These are phyloP conservation scores for Sporothrix curviconia DNA, from an alignment of 2,329 filamentous ascomycete genomes.

Conservation along the genomic window DNA sequence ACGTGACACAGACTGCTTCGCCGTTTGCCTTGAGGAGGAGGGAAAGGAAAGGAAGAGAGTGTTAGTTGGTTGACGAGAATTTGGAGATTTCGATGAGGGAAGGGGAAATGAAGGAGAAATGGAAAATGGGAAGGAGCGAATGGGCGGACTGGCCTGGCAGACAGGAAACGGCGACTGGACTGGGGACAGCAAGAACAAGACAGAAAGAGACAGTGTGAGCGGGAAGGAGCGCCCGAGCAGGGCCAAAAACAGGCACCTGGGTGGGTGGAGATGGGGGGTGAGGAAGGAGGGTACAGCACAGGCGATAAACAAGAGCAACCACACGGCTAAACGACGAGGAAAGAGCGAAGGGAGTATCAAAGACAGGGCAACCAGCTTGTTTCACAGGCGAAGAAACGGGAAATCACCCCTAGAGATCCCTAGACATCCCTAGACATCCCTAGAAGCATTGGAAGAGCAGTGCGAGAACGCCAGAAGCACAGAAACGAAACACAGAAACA, in stretches of 20 bases:
- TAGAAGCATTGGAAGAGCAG: no score
- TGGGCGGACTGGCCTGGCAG: no score
- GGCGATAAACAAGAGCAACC: neutral
- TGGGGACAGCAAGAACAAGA: neutral
- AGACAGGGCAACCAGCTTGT: neutral
- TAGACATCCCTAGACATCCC: no score
- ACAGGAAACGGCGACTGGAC: neutral
- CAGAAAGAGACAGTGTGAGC: neutral
- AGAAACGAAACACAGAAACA: no score
- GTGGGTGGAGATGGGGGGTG: neutral
- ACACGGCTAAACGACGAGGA: neutral
- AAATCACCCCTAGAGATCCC: no score
- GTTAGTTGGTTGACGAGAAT: constrained; percentile 7
- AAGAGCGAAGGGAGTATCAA: neutral
- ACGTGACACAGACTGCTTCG: constrained; percentile 3
- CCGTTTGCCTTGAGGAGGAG: neutral
- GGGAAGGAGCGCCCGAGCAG: constrained; percentile 4
- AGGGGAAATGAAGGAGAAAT: neutral
- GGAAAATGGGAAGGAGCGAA: constrained; percentile 1
- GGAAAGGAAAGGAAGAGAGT: neutral
- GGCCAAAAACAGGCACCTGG: neutral
- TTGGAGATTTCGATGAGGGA: constrained; percentile 7
- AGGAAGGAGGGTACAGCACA: neutral
- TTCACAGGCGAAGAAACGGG: no score
- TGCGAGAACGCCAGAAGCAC: no score